phyloP scores from a whole-genome alignment of 306 rosid genomes.

The Sophora flavescens region DNA sequence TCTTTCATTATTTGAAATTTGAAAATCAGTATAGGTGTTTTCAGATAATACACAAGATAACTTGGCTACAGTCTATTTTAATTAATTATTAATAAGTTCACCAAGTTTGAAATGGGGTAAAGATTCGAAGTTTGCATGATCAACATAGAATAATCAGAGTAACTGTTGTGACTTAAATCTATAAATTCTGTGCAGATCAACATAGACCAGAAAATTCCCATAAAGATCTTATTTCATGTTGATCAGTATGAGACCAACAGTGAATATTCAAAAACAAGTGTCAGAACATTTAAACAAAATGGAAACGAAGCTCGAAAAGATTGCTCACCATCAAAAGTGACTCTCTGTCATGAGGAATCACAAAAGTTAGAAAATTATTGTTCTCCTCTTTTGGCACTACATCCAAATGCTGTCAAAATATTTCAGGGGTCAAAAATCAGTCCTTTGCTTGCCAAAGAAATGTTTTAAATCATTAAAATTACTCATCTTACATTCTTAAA shows the following conservation, averaged over 20 bases:
- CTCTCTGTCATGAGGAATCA: constrained; percentile 86
- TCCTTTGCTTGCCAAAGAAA: constrained; percentile 10
- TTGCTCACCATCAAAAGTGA: constrained; percentile 58
- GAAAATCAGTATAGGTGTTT: not conserved
- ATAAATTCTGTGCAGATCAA: constrained; percentile 6
- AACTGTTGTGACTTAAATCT: not conserved
- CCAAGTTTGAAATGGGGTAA: constrained; percentile 2
- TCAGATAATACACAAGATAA: constrained; percentile 21
- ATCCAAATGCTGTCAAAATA: constrained; percentile 70
- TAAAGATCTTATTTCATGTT: not conserved
- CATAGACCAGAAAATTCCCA: constrained; percentile 14
- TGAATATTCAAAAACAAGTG: constrained; percentile 22
- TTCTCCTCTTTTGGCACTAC: constrained; percentile 83
- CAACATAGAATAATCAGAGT: constrained; percentile 2
- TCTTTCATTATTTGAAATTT: constrained; percentile 8
- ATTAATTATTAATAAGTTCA: constrained; percentile 15
- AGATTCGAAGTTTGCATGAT: constrained; percentile 7
- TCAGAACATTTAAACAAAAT: constrained; percentile 28
- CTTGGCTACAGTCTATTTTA: not conserved
- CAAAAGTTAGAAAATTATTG: constrained; percentile 65
- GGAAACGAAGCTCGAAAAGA: constrained; percentile 28
- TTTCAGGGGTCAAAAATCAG: constrained; percentile 47
- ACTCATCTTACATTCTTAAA: constrained; percentile 69
- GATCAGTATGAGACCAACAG: constrained; percentile 25
- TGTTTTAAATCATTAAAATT: constrained; percentile 29